Evolutionary conservation across 768 basidiomycete genomes (phyloP), one percentile per base, ranked within the genome.

Genomic region (Tephrocybe sp.): DNA sequence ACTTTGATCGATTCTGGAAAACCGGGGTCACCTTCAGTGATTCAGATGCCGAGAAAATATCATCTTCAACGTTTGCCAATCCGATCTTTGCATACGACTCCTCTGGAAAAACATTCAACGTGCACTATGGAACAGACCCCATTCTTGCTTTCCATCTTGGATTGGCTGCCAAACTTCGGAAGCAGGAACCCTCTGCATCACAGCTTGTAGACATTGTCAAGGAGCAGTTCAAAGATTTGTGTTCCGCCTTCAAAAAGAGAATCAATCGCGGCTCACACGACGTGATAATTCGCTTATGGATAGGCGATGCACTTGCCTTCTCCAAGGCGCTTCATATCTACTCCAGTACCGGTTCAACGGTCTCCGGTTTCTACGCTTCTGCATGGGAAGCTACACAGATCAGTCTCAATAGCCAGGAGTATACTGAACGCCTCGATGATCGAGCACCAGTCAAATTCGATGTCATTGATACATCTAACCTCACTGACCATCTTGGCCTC

Each of bases 391-490:
- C 61, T 0, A 42, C 61, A 0, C 57, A 60, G 31, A 65, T 76
- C 30, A 38, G 51, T 19, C 62, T 79, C 7, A 59, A 68, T 38
- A 45, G 54, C 2, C 62, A 55, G 9, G 69, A 72, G 44, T 74
- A 76, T 54, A 45, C 47, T 6, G 26, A 35, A 4, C 20, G 40
- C 30, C 45, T 43, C 4, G n/a, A 33, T 23, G 13, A 30, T 30
- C 22, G 51, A 23, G 68, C 73, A 2, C 76, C 77, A 1, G 31
- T 61, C 8, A 40, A 49, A 1, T 81, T 79, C 56, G 65, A 73
- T 51, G 66, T 76, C 47, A 74, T 81, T 32, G 77, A 81, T 31
- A 74, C 78, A 0, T 79, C 78, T 16, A 79, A 80, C 51, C 63
- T 81, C 22, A 54, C 63, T 1, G 78, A 81, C 56, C 75, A 76